These are phyloP conservation scores for Boletus bicolor DNA, from an alignment of 768 basidiomycete species.

Conservation along the genomic window DNA sequence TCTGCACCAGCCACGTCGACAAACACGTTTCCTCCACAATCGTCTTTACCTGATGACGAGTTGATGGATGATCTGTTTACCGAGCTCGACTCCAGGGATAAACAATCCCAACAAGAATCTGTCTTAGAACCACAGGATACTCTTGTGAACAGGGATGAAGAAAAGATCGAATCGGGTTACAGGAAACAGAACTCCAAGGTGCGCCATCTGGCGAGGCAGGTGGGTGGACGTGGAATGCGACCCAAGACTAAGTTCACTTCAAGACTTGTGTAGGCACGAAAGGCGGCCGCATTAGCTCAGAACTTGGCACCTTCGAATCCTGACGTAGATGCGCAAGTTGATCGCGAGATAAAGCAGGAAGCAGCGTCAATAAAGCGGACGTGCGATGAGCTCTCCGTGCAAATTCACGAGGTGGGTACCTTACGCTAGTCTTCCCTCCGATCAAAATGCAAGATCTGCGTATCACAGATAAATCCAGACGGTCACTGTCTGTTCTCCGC, in stretches of 20 bases:
- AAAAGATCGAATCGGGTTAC: constrained; percentile 19
- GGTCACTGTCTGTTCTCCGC: constrained; percentile 97
- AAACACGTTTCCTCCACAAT: constrained; percentile 20
- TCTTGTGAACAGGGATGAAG: constrained; percentile 26
- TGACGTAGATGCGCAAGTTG: constrained; percentile 54
- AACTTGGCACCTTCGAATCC: constrained; percentile 50
- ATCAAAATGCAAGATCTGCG: not conserved
- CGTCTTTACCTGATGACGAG: constrained; percentile 43
- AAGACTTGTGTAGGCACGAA: constrained; percentile 54
- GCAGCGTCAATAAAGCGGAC: constrained; percentile 58
- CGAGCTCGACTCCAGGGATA: constrained; percentile 67
- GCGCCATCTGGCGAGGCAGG: constrained; percentile 72
- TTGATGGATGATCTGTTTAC: constrained; percentile 74
- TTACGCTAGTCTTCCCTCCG: not conserved
- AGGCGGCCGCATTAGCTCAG: constrained; percentile 62
- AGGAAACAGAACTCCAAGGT: constrained; percentile 56
- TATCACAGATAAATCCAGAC: constrained; percentile 83
- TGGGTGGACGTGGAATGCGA: constrained; percentile 26
- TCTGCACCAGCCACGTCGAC: constrained; percentile 27
- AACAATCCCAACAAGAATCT: constrained; percentile 47
- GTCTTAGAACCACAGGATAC: constrained; percentile 41
- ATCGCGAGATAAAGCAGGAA: constrained; percentile 67
- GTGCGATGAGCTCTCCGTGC: constrained; percentile 63
- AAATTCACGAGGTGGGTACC: constrained; percentile 58
- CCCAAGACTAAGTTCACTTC: not conserved